Base-by-base conservation (phyloP, 108 stramenopile genomes). In the Seminavis robusta region DNA sequence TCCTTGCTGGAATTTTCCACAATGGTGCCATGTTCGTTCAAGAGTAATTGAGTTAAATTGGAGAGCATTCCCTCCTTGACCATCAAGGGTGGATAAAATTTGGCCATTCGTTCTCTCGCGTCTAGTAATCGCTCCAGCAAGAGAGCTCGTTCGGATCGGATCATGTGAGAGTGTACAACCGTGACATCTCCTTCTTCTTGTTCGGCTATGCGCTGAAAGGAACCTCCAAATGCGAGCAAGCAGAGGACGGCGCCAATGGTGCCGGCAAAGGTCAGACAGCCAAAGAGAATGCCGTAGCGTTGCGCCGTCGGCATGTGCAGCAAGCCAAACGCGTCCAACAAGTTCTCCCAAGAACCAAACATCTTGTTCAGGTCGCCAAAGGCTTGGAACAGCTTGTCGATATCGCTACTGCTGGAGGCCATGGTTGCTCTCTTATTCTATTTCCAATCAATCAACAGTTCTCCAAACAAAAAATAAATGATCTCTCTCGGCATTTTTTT, bases 221-320 rank as follows among this genome's bases (percentile, higher is more conserved):
- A 70, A 7, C 91, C 91, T 39, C 91, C 91, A 17, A 84, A 56
- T 2, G 77, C 59, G 2, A 92, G 52, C 27, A 92, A 45, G 3
- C 74, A 33, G 1, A 89, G 7, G 1, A 92, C 87, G 26, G 87
- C 67, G 38, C 49, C 31, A n/a, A 92, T 72, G 38, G 91, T 92
- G 28, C 56, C 50, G 0, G 56, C 52, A 56, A 92, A 92, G 19
- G 74, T 74, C 21, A 87, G n/a, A 24, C 67, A 71, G 9, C 91
- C 91, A 47, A 87, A 79, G 32, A 83, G 9, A 45, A 92, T 88
- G n/a, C 91, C 91, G 56, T 85, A 84, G 26, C 77, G 72, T 58
- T 92, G 91, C 8, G 91, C 87, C 4, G 57, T 32, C 23, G 91
- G 91, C 63, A 92, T 59, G 33, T 79, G 57, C 31, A 64, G 42